Conservation (phyloP, 176 grass and related monocot genomes). For the Musa schizocarpa region DNA sequence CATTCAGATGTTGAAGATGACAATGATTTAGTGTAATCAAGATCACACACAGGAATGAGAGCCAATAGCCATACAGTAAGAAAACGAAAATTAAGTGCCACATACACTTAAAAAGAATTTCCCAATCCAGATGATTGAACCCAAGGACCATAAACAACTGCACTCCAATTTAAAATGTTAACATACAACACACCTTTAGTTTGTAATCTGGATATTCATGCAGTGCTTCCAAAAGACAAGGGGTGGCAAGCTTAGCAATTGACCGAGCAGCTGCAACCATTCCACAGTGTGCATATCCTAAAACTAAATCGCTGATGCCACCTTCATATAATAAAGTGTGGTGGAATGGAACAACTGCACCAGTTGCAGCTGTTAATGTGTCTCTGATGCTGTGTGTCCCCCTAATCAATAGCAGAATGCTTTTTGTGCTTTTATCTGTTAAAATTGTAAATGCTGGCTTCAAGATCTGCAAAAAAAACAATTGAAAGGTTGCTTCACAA, state of each 20-base stretch:
- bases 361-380: conserved; percentile 88
- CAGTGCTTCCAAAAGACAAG: conserved; percentile 63
- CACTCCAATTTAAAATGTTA: neutral
- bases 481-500: neutral
- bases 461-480: conserved; percentile 62
- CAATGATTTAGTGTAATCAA: neutral
- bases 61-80: no score
- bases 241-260: conserved; percentile 88
- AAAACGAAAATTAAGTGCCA: no score
- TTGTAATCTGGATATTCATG: conserved; percentile 56
- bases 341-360: conserved; percentile 93
- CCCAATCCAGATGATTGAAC: no score
- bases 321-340: conserved; percentile 85
- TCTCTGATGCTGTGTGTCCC: conserved; percentile 97
- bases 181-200: conserved; percentile 42
- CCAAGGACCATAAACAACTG: neutral
- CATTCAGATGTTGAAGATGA: neutral
- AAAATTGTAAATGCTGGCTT: conserved; percentile 93
- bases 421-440: conserved; percentile 66
- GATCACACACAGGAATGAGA: no score
- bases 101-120: no score
- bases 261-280: conserved; percentile 98
- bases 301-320: conserved; percentile 82
- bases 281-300: conserved; percentile 98
- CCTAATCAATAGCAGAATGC: conserved; percentile 85